A percentile compares a stretch with the other conserved stretches of the same genome.
phyloP scores from a whole-genome alignment of 2,329 filamentous ascomycete species.

The Penicillium sp. region DNA sequence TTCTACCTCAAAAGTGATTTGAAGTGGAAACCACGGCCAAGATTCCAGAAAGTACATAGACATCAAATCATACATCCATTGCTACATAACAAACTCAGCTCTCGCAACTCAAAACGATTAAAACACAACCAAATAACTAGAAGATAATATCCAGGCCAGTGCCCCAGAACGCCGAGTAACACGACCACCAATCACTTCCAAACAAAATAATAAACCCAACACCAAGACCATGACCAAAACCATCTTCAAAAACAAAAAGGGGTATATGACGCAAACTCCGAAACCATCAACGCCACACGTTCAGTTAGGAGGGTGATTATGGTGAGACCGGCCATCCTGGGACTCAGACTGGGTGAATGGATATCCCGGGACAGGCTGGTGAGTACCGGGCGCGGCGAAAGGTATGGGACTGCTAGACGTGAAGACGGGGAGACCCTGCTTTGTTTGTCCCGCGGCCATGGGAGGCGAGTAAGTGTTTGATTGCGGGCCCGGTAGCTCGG shows the following conservation, averaged over 20 bases:
- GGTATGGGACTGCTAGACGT: constrained; percentile 49
- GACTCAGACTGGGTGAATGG: not conserved
- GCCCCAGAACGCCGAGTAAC: not conserved
- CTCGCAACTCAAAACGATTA: not conserved
- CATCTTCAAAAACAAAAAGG: constrained; percentile 9
- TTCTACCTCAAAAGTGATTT: too few relatives aligned
- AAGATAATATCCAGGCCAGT: not conserved
- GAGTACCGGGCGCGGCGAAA: constrained; percentile 33
- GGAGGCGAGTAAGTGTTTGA: constrained; percentile 34
- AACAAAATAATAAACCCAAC: too few relatives aligned
- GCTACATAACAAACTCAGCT: not conserved
- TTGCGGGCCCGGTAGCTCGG: constrained; percentile 18
- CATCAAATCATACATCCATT: not conserved
- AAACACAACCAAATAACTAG: not conserved
- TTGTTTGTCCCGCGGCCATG: constrained; percentile 36
- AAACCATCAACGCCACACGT: not conserved
- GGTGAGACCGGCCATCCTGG: not conserved
- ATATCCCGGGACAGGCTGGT: not conserved
- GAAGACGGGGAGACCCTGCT: constrained; percentile 52
- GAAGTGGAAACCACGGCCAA: too few relatives aligned
- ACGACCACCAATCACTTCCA: not conserved
- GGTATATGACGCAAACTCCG: constrained; percentile 17
- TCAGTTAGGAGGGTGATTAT: not conserved
- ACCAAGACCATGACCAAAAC: not conserved
- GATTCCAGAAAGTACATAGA: not conserved